These are phyloP conservation scores for Ceratorhiza oryzae-sativae DNA, from an alignment of 1,284 basidiomycete genomes.

Conservation along the genomic window DNA sequence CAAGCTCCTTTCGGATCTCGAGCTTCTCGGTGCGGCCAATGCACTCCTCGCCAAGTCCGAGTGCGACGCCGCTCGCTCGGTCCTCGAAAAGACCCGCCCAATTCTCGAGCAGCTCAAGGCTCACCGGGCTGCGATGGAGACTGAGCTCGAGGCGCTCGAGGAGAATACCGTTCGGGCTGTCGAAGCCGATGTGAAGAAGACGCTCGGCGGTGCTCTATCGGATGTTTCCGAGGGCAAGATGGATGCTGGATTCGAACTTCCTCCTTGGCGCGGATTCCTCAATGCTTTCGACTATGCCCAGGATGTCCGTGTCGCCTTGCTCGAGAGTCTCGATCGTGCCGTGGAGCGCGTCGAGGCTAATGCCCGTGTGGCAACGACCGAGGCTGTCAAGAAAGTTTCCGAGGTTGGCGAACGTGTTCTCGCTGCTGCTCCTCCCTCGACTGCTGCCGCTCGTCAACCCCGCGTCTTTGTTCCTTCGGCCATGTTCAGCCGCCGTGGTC, in stretches of 20 bases:
- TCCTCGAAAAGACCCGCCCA: conserved; percentile 77
- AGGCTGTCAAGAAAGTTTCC: conserved; percentile 74
- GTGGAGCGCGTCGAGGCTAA: conserved; percentile 86
- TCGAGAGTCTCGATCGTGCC: conserved; percentile 82
- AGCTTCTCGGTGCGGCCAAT: conserved; percentile 87
- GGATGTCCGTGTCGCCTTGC: conserved; percentile 82
- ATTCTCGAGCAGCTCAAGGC: conserved; percentile 87
- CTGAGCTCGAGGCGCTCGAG: conserved; percentile 79
- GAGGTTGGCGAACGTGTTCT: conserved; percentile 70
- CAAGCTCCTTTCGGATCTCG: conserved; percentile 88
- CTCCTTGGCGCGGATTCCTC: conserved; percentile 87
- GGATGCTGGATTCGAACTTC: conserved; percentile 58
- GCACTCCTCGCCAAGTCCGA: conserved; percentile 84
- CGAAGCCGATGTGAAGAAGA: conserved; percentile 62
- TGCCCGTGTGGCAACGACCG: conserved; percentile 72
- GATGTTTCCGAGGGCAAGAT: conserved; percentile 78
- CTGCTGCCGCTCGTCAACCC: conserved; percentile 77
- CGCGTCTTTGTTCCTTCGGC: conserved; percentile 94
- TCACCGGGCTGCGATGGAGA: conserved; percentile 77
- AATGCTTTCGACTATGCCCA: conserved; percentile 88
- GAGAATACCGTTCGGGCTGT: conserved; percentile 73
- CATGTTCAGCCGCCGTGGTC: conserved; percentile 77
- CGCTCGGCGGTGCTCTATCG: conserved; percentile 77
- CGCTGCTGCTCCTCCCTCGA: conserved; percentile 57
- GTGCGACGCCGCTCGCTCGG: conserved; percentile 73